phyloP scores from a whole-genome alignment of 345 rosid species.

The Lagerstroemia speciosa region DNA sequence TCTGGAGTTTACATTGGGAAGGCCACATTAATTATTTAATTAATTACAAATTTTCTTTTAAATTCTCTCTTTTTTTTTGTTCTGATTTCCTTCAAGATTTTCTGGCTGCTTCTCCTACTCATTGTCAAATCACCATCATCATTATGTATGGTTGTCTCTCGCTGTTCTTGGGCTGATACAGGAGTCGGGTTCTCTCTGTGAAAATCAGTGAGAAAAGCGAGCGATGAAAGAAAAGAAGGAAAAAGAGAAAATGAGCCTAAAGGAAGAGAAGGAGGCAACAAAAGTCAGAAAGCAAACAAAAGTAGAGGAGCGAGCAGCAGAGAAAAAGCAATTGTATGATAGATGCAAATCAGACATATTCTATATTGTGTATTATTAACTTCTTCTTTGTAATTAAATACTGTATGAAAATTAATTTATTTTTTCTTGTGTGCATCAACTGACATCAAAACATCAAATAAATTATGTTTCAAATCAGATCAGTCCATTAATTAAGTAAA shows the following conservation, averaged over 20 bases:
- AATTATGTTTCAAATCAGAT: too few relatives aligned
- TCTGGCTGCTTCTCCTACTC: neutral
- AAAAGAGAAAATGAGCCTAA: constrained; percentile 22
- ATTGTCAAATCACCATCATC: constrained; percentile 3
- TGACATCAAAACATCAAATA: too few relatives aligned
- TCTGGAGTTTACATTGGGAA: constrained; percentile 89
- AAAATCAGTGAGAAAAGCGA: constrained; percentile 22
- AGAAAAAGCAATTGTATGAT: neutral
- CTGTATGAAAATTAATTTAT: too few relatives aligned
- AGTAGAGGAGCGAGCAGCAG: constrained; percentile 12
- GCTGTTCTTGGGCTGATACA: neutral
- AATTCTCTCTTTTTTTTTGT: neutral
- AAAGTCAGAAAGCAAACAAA: constrained; percentile 78
- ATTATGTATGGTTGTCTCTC: neutral
- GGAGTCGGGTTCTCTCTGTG: constrained; percentile 41
- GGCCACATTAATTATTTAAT: constrained; percentile 40
- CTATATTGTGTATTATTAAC: too few relatives aligned
- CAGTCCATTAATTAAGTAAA: too few relatives aligned
- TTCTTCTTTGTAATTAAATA: too few relatives aligned
- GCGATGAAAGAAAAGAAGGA: constrained; percentile 2
- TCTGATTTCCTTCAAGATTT: neutral
- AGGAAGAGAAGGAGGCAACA: constrained; percentile 77
- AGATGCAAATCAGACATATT: constrained; percentile 3
- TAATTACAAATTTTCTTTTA: neutral
- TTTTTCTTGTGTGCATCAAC: too few relatives aligned